Evolutionary conservation across 768 basidiomycete genomes (phyloP), one percentile per base, ranked within the genome.

Genomic region (Pulveroboletus sp.): DNA sequence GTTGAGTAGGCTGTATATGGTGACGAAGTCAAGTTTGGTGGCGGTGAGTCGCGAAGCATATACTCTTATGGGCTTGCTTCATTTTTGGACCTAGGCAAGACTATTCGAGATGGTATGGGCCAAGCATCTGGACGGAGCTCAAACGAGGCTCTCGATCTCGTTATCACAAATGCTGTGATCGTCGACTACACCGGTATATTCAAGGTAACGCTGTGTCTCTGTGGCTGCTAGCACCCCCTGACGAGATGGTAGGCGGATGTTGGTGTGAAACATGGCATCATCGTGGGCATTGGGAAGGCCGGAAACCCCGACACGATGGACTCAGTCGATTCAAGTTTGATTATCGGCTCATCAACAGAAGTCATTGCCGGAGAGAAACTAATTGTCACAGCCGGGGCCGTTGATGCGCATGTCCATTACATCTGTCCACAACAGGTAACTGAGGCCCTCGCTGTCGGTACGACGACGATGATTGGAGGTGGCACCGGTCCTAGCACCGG

Each of bases 11-110:
- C 94, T 5, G 73, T 82, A 4, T 95, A 96, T 63, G 96, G 95
- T 2, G 95, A 98, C 51, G 95, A 98, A 70, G 87, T 90, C 71
- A 98, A 97, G 71, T 99, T 99, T 60, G 96, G 96, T 8, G 95
- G 93, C 61, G 95, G 92, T 83, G 60, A 54, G 70, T 52, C 37
- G 13, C 39, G 0, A 10, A 7, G 18, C 24, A 18, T 36, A 46
- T 6, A 1, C 15, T 13, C 38, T 39, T 28, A 28, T 30, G 24
- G 18, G 8, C 17, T 14, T 40, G 36, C 39, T 45, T 21, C 39
- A 41, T 43, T 10, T n/a, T 30, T 18, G n/a, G 9, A 31, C 13
- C 6, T 54, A 91, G 90, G 93, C 15, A 97, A 98, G 70, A 80
- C 86, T 1, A 89, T 98, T 45, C 85, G 95, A 21, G 96, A 98